Base-by-base conservation (phyloP, 345 rosid species). In the Eucalyptus curtisii region DNA sequence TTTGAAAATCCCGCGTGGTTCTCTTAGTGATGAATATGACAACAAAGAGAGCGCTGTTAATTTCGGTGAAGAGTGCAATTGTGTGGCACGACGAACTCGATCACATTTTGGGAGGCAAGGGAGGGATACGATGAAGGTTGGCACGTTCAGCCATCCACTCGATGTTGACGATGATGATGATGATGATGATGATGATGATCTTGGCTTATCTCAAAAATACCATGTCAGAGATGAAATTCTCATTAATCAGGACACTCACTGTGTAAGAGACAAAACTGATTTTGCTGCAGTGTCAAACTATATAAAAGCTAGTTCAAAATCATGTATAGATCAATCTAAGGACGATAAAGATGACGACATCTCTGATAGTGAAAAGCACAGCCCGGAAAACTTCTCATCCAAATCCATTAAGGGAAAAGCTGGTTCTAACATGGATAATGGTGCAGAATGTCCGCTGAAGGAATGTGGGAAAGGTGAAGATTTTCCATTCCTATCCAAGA, bases 1-100 rank as follows among this genome's bases (percentile, higher is more conserved):
- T 37, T 25, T 59, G 61, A 20, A 89, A 33, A n/a, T 86, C 42
- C 71, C 68, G 4, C 15, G 30, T 88, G 76, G 27, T 45, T 81
- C 55, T 11, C 49, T 19, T 30, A 79, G 57, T 13, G 47, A 37
- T 42, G 50, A 89, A 76, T 79, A 25, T 87, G 53, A 11, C 17
- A 86, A 50, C 45, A 40, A 85, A 44, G 44, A 16, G 47, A 86
- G 50, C 30, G 49, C 15, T 85, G 59, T 49, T 76, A 40, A 76
- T 76, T 44, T 76, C 3, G 5, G 84, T 20, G 30, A 76, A 31
- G 13, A 47, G 53, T 16, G 7, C 42, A 50, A 50, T 64, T 88
- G 66, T 45, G 90, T 88, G 89, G 90, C 91, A 19, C 86, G 45
- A 50, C 89, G 88, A n/a, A 90, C 88, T 27, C 88, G 89, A 88